Base-by-base conservation (phyloP, 1,284 basidiomycete species). In the Ganoderma resinaceum region DNA sequence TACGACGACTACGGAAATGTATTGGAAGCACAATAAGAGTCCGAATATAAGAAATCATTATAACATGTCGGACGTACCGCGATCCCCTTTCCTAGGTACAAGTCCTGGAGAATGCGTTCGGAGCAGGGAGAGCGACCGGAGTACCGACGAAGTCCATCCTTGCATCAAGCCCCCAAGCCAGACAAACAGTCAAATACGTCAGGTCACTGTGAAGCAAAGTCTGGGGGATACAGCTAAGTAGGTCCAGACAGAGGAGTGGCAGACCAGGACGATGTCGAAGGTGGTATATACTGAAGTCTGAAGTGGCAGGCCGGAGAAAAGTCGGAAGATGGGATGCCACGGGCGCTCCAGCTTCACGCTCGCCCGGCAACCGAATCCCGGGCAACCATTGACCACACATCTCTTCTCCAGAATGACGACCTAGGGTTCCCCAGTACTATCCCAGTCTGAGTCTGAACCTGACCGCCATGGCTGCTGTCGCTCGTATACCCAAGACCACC, bases 1-100 rank as follows among this genome's bases (percentile, higher is more conserved):
- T 2, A 98, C 88, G 0, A 95, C 88, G 59, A 98, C 95, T 95
- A 57, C 2, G 37, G n/a, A 61, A 1, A 61, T 11, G 40, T 2
- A 29, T 4, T 31, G 3, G 23, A 11, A 23, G 16, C 11, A 8
- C 4, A 12, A 35, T 23, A 49, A 57, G 11, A 38, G 23, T 11
- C 35, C 38, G 33, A 63, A 33, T 0, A 9, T 29, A n/a, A n/a
- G n/a, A n/a, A n/a, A 37, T 14, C 2, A 35, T 29, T 7, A 4
- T 26, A 26, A 55, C 55, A 37, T 42, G 14, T 55, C 23, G 23
- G 3, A 62, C 73, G 5, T 63, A 78, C 77, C 76, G 9, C 71
- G 69, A 62, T 76, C 75, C 23, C 77, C 77, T 61, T 75, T 76
- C 43, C 62, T 67, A 18, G 77, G 76, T 18, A 37, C 62, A 16